These are phyloP conservation scores for Hemerocallis citrina DNA, from an alignment of 106 monocot genomes.

Conservation along the genomic window DNA sequence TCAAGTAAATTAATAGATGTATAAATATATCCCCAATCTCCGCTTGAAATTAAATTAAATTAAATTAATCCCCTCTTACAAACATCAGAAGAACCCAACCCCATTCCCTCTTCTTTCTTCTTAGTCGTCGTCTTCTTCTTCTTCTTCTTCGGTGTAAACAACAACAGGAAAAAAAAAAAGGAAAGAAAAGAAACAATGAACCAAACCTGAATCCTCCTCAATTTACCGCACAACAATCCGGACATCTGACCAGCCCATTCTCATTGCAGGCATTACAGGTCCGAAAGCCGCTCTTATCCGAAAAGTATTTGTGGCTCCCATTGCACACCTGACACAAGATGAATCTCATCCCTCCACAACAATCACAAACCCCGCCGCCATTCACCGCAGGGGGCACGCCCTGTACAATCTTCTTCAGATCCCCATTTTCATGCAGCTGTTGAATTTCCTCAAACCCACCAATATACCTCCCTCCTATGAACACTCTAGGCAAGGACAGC, in stretches of 20 bases:
- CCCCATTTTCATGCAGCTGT: slow-evolving; percentile 45
- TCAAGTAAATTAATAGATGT: too few species aligned
- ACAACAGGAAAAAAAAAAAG: too few species aligned
- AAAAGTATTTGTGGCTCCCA: slow-evolving; percentile 49
- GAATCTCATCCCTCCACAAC: slow-evolving; percentile 42
- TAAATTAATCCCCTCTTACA: too few species aligned
- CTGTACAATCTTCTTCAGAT: slow-evolving; percentile 32
- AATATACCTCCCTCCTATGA: slow-evolving; percentile 45
- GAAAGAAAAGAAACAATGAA: too few species aligned
- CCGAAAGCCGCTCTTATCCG: slow-evolving; percentile 49
- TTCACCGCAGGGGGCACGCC: slow-evolving; percentile 8
- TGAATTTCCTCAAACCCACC: slow-evolving; percentile 67
- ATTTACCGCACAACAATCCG: slow-evolving; percentile 10
- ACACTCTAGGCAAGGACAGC: slow-evolving; percentile 40
- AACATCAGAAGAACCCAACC: too few species aligned
- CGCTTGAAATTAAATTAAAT: too few species aligned
- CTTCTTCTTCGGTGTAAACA: too few species aligned
- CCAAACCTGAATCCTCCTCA: too few species aligned
- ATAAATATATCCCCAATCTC: too few species aligned
- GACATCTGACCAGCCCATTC: slow-evolving; percentile 57
- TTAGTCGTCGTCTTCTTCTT: too few species aligned
- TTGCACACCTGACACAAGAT: slow-evolving; percentile 36
- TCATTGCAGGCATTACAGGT: slow-evolving; percentile 57
- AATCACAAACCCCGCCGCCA: slow-evolving; percentile 17
- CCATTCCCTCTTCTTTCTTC: too few species aligned